Percentiles rank a stretch among this genome's conserved stretches.
Evolutionary conservation across 2,329 filamentous ascomycete species (phyloP).

Genomic region (Atkinsonella hypoxylon): DNA sequence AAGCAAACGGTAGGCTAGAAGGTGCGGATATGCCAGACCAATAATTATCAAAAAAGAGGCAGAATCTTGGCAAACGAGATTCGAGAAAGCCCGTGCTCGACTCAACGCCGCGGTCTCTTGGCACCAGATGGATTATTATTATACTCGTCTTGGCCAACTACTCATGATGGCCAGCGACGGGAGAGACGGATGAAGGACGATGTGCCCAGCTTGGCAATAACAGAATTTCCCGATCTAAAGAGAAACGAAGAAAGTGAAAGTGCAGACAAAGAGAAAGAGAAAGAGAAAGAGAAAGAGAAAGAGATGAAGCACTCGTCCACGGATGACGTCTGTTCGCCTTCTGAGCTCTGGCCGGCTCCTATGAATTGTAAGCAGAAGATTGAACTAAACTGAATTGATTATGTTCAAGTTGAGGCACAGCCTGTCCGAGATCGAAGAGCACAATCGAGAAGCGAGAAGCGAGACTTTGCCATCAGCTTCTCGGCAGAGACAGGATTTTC

Average conservation of each 20-base stretch:
- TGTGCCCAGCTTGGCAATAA: neutral
- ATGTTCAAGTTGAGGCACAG: neutral
- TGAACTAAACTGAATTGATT: too few relatives aligned
- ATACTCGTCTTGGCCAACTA: neutral
- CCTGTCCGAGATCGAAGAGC: neutral
- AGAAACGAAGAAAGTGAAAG: too few relatives aligned
- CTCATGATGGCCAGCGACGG: slow-evolving; percentile 1
- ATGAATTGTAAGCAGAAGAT: too few relatives aligned
- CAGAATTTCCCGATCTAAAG: neutral
- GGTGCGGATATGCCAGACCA: neutral
- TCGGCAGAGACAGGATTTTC: neutral
- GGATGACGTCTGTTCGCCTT: too few relatives aligned
- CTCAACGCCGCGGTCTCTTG: neutral
- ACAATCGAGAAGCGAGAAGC: neutral
- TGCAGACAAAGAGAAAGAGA: too few relatives aligned
- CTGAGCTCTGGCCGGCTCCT: too few relatives aligned
- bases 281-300: too few relatives aligned
- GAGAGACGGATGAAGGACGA: neutral
- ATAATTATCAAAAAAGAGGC: neutral
- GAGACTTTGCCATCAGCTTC: neutral
- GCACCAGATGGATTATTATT: neutral
- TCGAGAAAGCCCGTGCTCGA: neutral
- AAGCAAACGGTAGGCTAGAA: neutral
- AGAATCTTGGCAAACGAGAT: neutral
- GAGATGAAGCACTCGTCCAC: too few relatives aligned